Base-by-base conservation (phyloP, 805 yeast genomes). In the Yamadazyma olivae region DNA sequence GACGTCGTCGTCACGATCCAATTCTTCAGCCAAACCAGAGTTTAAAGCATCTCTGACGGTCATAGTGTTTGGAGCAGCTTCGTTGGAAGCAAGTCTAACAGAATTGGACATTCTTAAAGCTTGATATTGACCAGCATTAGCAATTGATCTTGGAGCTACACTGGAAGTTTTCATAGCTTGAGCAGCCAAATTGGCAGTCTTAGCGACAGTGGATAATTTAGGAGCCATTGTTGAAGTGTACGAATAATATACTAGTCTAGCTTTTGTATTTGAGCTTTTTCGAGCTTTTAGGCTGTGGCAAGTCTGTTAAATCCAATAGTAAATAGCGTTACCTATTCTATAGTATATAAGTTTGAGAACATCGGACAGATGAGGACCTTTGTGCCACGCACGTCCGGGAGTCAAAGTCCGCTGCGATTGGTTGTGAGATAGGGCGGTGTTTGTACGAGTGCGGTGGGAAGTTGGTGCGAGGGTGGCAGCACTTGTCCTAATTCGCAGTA, bases 1-100 rank as follows among this genome's bases (percentile, higher is more conserved):
- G 30, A 93, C 98, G 50, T 78, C 83, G 49, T 88, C 93, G 61
- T 93, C 97, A 51, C 91, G 78, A 71, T 91, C 98, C 73, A 93
- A 75, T 70, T 93, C 99, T 71, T 93, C 99, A 40, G 95, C 95
- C 66, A 93, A 74, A 20, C 96, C 99, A 46, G 81, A 70, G 74
- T 93, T 93, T 52, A 93, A 71, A 31, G 99, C 99, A 54, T 93
- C 99, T 75, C 99, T 84, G 40, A 93, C 97, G 12, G 98, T 87
- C 76, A 91, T 77, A 42, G 70, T 66, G 36, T 71, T 67, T 26
- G 79, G 65, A 45, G 77, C 81, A 17, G 79, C 57, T 15, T 75
- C 55, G 7, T 71, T 59, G 6, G 76, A 67, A 6, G 77, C 76
- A 33, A 60, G 49, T 57, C 75, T 66, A 27, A 54, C 40, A 21